phyloP scores from a whole-genome alignment of 2,329 filamentous ascomycete species.

The Herpomyces periplanetae region DNA sequence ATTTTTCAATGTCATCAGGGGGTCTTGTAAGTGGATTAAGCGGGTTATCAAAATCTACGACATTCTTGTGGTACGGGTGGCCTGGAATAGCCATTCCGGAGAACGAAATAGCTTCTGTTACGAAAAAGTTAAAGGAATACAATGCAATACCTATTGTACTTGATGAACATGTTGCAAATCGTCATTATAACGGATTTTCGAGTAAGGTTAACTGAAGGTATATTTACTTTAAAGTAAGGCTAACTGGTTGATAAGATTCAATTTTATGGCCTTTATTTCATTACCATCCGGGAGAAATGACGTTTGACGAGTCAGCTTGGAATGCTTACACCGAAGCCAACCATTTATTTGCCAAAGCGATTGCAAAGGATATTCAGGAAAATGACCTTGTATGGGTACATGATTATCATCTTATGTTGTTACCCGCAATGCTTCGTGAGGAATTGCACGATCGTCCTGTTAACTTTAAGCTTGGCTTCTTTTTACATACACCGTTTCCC shows the following conservation, averaged over 20 bases:
- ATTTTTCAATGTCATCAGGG: constrained; percentile 83
- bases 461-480: constrained; percentile 92
- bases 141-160: constrained; percentile 70
- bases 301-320: constrained; percentile 84
- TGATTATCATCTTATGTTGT: constrained; percentile 89
- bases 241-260: constrained; percentile 18
- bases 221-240: constrained; percentile 1
- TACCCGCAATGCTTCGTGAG: constrained; percentile 74
- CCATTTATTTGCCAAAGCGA: constrained; percentile 50
- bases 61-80: constrained; percentile 97
- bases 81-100: constrained; percentile 70
- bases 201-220: constrained; percentile 32
- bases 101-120: constrained; percentile 31
- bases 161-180: constrained; percentile 62
- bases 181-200: constrained; percentile 90
- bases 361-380: constrained; percentile 55
- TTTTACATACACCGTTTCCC: constrained; percentile 84
- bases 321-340: constrained; percentile 74
- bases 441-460: constrained; percentile 42
- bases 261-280: constrained; percentile 97
- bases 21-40: constrained; percentile 76
- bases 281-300: constrained; percentile 92
- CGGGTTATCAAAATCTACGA: constrained; percentile 59
- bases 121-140: constrained; percentile 42
- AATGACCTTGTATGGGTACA: constrained; percentile 92